These are phyloP conservation scores for Fusarium beomiforme DNA, from an alignment of 2,329 filamentous ascomycete species.

Conservation along the genomic window DNA sequence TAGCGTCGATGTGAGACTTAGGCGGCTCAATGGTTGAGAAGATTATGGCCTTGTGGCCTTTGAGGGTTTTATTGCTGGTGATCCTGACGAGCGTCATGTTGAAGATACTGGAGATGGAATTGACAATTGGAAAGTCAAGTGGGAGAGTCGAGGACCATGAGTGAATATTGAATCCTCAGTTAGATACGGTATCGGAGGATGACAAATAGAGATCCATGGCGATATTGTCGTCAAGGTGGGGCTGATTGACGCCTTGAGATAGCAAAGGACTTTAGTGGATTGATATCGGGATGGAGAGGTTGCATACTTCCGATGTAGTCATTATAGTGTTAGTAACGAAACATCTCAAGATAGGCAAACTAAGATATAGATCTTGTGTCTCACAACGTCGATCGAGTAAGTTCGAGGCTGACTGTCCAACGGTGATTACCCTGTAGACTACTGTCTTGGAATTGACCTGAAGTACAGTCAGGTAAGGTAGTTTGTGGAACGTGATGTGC, in stretches of 20 bases:
- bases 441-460: neutral
- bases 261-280: constrained; percentile 4
- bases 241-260: constrained; percentile 34
- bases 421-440: too few species aligned
- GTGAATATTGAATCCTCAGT: neutral
- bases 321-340: constrained; percentile 13
- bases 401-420: neutral
- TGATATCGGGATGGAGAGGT: neutral
- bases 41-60: constrained; percentile 61
- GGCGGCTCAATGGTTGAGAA: constrained; percentile 49
- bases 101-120: accelerated
- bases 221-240: constrained; percentile 39
- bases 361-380: neutral
- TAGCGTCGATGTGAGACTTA: constrained; percentile 46
- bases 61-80: constrained; percentile 51
- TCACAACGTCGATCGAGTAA: neutral
- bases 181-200: neutral
- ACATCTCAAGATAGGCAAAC: too few species aligned
- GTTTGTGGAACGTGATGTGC: too few species aligned
- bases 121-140: accelerated
- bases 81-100: constrained; percentile 32
- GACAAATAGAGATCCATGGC: constrained; percentile 31
- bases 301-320: constrained; percentile 32
- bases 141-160: neutral
- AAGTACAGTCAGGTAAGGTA: too few species aligned